Evolutionary conservation across 306 rosid genomes (phyloP), one percentile per base, ranked within the genome.

Genomic region (Prunus salicina): DNA sequence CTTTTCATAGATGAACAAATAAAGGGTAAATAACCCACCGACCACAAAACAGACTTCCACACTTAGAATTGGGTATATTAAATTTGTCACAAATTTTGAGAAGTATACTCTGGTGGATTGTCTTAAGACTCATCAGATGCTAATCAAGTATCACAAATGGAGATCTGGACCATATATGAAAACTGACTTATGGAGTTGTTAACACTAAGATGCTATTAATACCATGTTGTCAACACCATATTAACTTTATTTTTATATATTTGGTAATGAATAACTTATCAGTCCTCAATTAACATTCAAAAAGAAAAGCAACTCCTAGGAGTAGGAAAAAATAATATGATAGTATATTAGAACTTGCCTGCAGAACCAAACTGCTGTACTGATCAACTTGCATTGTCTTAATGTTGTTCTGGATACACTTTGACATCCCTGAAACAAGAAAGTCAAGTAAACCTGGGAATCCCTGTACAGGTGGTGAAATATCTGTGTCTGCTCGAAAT

Each of bases 321-420:
- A 13, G 25, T 18, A 63, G 27, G 3, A 69, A 19, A 20, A 70
- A 41, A 27, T 24, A 73, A 47, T 14, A 69, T 46, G 24, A 24
- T 65, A 41, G 56, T 2, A 73, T n/a, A 72, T 12, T 32, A 46
- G 64, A 78, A 50, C 91, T 64, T 82, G 80, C 98, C 96, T 94
- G 98, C 47, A 94, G 83, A 86, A 92, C 98, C 82, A 92, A 82
- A 82, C 98, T 92, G 87, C 98, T 69, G 75, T 74, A 94, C 79
- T 85, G 95, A 86, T 94, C 96, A 80, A 89, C 82, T 85, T 81
- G 91, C 72, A 87, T 76, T 74, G 74, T 69, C 89, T 78, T 86
- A 65, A 83, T 83, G 51, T 78, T 80, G 60, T 84, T 80, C 72
- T 68, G 77, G 76, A 85, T 76, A 81, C 83, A 82, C 45, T 84